These are phyloP conservation scores for Colletotrichum neosansevieriae DNA, from an alignment of 2,329 filamentous ascomycete species.

Conservation along the genomic window DNA sequence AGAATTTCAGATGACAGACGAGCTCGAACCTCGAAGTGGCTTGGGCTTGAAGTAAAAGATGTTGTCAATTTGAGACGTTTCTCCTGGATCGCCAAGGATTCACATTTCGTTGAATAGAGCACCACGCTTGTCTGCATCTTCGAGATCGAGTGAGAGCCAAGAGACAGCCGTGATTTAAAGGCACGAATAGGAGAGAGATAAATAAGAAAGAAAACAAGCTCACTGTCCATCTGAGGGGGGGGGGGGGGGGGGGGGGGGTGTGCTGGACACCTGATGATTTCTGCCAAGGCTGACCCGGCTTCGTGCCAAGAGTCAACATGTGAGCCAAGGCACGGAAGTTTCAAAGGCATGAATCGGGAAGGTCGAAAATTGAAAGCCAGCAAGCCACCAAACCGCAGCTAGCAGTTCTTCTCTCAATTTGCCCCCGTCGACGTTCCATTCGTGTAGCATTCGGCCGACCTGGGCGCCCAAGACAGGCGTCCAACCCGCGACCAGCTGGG, in stretches of 20 bases:
- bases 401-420: neutral
- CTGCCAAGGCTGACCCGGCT: slow-evolving; percentile 14
- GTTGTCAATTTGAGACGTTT: slow-evolving; percentile 31
- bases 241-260: too few relatives aligned
- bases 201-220: slow-evolving; percentile 14
- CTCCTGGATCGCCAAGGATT: slow-evolving; percentile 27
- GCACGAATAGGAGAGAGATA: neutral
- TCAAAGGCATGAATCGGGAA: slow-evolving; percentile 33
- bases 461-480: slow-evolving; percentile 4
- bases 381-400: neutral
- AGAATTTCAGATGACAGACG: neutral
- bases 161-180: neutral
- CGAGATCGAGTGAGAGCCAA: neutral
- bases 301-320: slow-evolving; percentile 28
- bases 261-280: neutral
- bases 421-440: slow-evolving; percentile 18
- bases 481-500: neutral
- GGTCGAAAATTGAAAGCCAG: slow-evolving; percentile 3
- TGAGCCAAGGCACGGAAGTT: slow-evolving; percentile 35
- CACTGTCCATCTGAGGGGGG: neutral
- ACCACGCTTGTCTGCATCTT: neutral
- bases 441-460: slow-evolving; percentile 27
- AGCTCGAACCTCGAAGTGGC: too few relatives aligned
- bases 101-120: slow-evolving; percentile 26
- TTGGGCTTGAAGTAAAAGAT: too few relatives aligned